Percentiles rank a stretch among this genome's conserved stretches.
phyloP scores from a whole-genome alignment of 2,329 filamentous ascomycete genomes.

The Tolypocladium ovalisporum region DNA sequence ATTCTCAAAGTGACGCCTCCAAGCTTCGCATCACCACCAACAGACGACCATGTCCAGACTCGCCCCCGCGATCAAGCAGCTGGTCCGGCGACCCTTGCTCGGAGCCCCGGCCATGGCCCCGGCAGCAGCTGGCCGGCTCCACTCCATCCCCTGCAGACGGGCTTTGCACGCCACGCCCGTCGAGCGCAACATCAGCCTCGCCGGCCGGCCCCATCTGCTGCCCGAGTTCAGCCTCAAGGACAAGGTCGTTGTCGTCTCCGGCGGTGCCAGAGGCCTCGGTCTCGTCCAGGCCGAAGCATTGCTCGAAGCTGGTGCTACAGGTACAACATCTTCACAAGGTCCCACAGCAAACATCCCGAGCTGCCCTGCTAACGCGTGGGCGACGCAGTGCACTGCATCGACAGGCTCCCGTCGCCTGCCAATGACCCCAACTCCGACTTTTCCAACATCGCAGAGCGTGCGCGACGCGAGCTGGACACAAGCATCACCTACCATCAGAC shows the following conservation, averaged over 20 bases:
- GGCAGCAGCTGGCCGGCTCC: constrained; percentile 4
- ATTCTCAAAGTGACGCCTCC: background rate
- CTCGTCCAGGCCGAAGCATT: constrained; percentile 70
- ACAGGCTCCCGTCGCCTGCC: constrained; percentile 45
- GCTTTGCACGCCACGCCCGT: constrained; percentile 11
- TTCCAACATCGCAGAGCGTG: constrained; percentile 50
- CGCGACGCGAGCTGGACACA: constrained; percentile 52
- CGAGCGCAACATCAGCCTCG: constrained; percentile 9
- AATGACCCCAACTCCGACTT: constrained; percentile 43
- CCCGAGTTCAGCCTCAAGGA: constrained; percentile 67
- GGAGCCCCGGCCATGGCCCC: background rate
- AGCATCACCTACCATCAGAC: constrained; percentile 65
- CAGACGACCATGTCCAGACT: constrained; percentile 15
- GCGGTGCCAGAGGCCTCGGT: constrained; percentile 66
- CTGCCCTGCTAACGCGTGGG: background rate
- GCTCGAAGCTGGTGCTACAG: constrained; percentile 66
- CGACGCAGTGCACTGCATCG: constrained; percentile 51
- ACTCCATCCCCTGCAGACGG: constrained; percentile 3
- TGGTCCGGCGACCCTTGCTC: constrained; percentile 9
- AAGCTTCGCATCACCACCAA: background rate
- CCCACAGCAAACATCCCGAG: background rate
- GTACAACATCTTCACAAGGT: constrained; percentile 18
- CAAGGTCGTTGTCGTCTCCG: constrained; percentile 68
- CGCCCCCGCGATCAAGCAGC: constrained; percentile 9
- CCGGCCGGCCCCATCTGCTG: constrained; percentile 25